Conservation (phyloP, 2,329 filamentous ascomycete genomes). For the Zymoseptoria tritici region DNA sequence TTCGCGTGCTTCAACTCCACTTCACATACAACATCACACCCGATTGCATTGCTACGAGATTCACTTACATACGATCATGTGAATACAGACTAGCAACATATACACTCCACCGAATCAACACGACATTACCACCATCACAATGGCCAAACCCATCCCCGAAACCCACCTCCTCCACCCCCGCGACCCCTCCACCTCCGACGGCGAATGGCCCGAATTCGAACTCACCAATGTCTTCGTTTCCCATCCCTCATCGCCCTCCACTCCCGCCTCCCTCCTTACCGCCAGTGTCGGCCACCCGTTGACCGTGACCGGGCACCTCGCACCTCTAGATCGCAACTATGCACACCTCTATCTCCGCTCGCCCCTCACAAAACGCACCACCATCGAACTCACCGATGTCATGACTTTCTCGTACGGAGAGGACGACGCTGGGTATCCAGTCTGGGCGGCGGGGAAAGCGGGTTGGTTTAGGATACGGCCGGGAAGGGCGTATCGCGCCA, state of each 20-base stretch:
- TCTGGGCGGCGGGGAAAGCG: constrained; percentile 58
- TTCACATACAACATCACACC: neutral
- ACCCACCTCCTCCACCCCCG: constrained; percentile 35
- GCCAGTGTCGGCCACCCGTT: constrained; percentile 55
- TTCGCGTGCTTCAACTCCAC: neutral
- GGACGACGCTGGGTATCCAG: constrained; percentile 49
- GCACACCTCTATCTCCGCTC: constrained; percentile 16
- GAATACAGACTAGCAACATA: neutral
- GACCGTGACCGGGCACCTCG: constrained; percentile 52
- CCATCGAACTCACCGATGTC: constrained; percentile 46
- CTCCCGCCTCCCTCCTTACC: constrained; percentile 50
- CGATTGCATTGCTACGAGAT: constrained; percentile 18
- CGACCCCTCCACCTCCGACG: constrained; percentile 30
- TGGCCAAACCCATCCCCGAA: constrained; percentile 23
- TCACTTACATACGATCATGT: neutral
- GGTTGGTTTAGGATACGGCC: constrained; percentile 65
- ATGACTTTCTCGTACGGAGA: constrained; percentile 42
- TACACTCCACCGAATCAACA: neutral
- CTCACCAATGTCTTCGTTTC: constrained; percentile 53
- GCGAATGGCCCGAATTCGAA: constrained; percentile 55
- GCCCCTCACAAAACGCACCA: constrained; percentile 31
- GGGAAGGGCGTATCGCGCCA: constrained; percentile 47
- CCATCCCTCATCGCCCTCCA: neutral
- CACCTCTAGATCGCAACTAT: constrained; percentile 42
- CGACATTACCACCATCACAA: constrained; percentile 17